Percentiles rank a stretch among this genome's conserved stretches.
Evolutionary conservation across 2,329 filamentous ascomycete genomes (phyloP).

Genomic region (Colletotrichum orchidophilum): DNA sequence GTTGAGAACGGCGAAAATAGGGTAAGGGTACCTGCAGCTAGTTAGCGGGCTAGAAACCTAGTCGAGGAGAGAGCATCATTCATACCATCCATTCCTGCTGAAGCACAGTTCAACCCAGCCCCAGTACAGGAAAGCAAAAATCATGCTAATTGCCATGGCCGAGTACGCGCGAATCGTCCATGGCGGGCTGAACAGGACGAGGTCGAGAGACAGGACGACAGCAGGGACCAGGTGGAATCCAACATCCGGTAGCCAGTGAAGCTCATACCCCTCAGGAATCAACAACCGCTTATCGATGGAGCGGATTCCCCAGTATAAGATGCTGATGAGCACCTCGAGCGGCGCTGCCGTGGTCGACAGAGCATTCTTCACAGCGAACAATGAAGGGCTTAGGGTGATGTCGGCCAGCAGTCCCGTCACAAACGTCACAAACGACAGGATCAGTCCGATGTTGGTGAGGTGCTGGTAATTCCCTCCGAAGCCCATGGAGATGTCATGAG

Average conservation of each 20-base stretch:
- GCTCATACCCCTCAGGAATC: slow-evolving; percentile 62
- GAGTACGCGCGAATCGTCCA: slow-evolving; percentile 73
- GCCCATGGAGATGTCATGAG: slow-evolving; percentile 62
- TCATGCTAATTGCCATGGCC: slow-evolving; percentile 65
- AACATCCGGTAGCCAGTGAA: slow-evolving; percentile 67
- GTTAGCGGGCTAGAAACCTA: slow-evolving; percentile 38
- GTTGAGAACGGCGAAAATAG: slow-evolving; percentile 77
- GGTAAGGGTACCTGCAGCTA: slow-evolving; percentile 79
- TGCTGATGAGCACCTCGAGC: slow-evolving; percentile 74
- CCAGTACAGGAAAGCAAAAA: slow-evolving; percentile 76
- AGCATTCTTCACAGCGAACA: slow-evolving; percentile 75
- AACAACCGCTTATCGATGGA: slow-evolving; percentile 63
- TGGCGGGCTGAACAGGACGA: slow-evolving; percentile 76
- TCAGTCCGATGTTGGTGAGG: slow-evolving; percentile 77
- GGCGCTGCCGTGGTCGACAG: slow-evolving; percentile 73
- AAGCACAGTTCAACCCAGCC: slow-evolving; percentile 81
- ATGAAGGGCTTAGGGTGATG: slow-evolving; percentile 62
- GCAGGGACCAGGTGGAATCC: slow-evolving; percentile 75
- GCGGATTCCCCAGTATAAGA: slow-evolving; percentile 78
- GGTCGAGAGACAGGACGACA: slow-evolving; percentile 70
- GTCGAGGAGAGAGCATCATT: slow-evolving; percentile 16
- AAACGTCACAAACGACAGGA: slow-evolving; percentile 70
- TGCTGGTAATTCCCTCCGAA: slow-evolving; percentile 78
- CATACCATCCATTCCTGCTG: slow-evolving; percentile 71
- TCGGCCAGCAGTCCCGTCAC: slow-evolving; percentile 70